phyloP scores from a whole-genome alignment of 2,329 filamentous ascomycete genomes.

The Aspergillus sp. region DNA sequence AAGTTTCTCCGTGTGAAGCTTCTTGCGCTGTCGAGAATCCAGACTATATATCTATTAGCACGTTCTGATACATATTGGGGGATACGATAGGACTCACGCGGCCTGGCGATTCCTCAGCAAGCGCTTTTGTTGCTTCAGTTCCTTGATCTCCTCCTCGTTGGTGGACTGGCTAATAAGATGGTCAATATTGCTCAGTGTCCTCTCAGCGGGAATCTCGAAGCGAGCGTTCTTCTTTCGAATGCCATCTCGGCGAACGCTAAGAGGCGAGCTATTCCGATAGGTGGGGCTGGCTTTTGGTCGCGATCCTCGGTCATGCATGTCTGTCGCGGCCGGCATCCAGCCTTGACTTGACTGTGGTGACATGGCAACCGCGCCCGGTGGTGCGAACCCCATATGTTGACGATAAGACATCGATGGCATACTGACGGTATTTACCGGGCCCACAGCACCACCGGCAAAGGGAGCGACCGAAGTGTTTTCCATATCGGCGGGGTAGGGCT shows the following conservation, averaged over 20 bases:
- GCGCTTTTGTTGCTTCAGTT: constrained; percentile 97
- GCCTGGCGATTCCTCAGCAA: constrained; percentile 93
- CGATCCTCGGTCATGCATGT: constrained; percentile 50
- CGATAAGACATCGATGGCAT: constrained; percentile 45
- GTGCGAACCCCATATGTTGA: constrained; percentile 52
- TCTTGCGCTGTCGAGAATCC: constrained; percentile 95
- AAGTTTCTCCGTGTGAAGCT: constrained; percentile 93
- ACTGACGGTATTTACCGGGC: constrained; percentile 39
- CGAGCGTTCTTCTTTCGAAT: constrained; percentile 99
- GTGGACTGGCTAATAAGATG: constrained; percentile 78
- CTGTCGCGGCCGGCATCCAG: constrained; percentile 50
- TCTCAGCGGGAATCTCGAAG: constrained; percentile 93
- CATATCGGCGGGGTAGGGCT: constrained; percentile 58
- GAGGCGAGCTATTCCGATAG: constrained; percentile 69
- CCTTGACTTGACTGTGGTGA: constrained; percentile 64
- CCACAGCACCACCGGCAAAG: constrained; percentile 44
- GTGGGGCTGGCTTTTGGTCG: constrained; percentile 64
- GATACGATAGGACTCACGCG: constrained; percentile 65
- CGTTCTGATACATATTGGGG: constrained; percentile 17
- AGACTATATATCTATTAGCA: constrained; percentile 56
- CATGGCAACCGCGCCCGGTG: constrained; percentile 52
- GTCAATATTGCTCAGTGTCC: constrained; percentile 93
- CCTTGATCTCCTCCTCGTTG: constrained; percentile 90
- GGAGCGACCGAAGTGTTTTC: constrained; percentile 46
- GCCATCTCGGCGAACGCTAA: constrained; percentile 73